These are phyloP conservation scores for Caryocar brasiliense DNA, from an alignment of 441 rosid genomes.

Conservation along the genomic window DNA sequence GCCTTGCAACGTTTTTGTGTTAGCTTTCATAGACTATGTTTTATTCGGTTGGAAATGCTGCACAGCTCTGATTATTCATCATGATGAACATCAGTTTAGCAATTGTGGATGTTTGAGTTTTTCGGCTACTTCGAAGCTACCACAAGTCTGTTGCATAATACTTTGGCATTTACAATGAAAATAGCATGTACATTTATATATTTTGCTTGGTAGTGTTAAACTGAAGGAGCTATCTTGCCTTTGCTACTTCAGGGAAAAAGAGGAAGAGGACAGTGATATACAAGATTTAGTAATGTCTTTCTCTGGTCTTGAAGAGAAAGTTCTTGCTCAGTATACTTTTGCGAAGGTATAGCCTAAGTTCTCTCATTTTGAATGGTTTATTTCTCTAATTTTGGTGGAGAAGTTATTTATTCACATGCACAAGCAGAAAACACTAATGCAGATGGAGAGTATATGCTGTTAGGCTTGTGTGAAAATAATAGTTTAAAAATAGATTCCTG, in stretches of 20 bases:
- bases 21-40: not conserved
- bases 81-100: no score
- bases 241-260: constrained; percentile 47
- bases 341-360: constrained; percentile 65
- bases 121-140: not conserved
- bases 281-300: constrained; percentile 72
- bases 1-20: not conserved
- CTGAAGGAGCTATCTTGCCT: constrained; percentile 8
- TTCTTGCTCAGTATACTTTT: constrained; percentile 82
- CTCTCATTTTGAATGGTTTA: no score
- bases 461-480: not conserved
- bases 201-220: constrained; percentile 9
- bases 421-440: not conserved
- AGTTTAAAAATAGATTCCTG: no score
- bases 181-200: not conserved
- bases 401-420: not conserved
- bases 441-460: not conserved
- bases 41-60: no score
- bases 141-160: not conserved
- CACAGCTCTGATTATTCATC: no score
- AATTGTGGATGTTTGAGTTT: not conserved
- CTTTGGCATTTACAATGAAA: not conserved
- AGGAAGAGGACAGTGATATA: constrained; percentile 58
- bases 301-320: constrained; percentile 78
- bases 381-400: not conserved